Base-by-base conservation (phyloP, 2,329 filamentous ascomycete genomes). In the Colletotrichum sp. region DNA sequence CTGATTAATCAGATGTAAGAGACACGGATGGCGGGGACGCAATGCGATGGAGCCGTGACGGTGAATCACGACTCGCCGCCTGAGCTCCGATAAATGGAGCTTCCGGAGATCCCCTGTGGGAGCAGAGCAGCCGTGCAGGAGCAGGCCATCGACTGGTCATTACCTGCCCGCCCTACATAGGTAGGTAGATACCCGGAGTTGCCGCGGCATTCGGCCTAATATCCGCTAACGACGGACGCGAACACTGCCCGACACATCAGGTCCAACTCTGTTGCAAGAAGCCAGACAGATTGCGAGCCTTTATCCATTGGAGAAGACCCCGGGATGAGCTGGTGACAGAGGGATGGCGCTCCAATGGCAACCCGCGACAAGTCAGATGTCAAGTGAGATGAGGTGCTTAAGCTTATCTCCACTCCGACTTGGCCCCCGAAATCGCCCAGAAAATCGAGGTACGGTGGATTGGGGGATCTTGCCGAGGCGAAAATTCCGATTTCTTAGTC, bases 11-110 rank as follows among this genome's bases (percentile, higher is more conserved):
- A 67, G 56, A 60, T 69, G 68, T 60, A 69, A 56, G 58, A 60
- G 43, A 48, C 34, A 75, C 38, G 34, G 38, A 67, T 66, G 64
- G 61, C n/a, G 70, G 61, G 72, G 21, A 32, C 55, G 36, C 38
- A 64, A 73, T 30, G 68, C 61, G 64, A 75, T 73, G 73, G 73
- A 73, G 64, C 64, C 65, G 73, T 73, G 26, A 55, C 56, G 24
- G 70, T 73, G 58, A 76, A 76, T 69, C 64, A 61, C 73, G 58
- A 69, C 58, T 76, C 73, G 73, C 70, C 48, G 58, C 18, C 64
- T 67, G 64, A 52, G 73, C 65, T 68, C 73, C 73, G 64, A 73
- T 69, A 69, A 76, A 69, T 76, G 73, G 73, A 76, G 73, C 70
- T 62, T 32, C 48, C 73, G 73, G 56, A 75, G 62, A 75, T 75